A percentile compares a stretch with the other conserved stretches of the same genome.
phyloP scores from a whole-genome alignment of 495 filamentous ascomycete genomes.

The Bryoglossum gracile region DNA sequence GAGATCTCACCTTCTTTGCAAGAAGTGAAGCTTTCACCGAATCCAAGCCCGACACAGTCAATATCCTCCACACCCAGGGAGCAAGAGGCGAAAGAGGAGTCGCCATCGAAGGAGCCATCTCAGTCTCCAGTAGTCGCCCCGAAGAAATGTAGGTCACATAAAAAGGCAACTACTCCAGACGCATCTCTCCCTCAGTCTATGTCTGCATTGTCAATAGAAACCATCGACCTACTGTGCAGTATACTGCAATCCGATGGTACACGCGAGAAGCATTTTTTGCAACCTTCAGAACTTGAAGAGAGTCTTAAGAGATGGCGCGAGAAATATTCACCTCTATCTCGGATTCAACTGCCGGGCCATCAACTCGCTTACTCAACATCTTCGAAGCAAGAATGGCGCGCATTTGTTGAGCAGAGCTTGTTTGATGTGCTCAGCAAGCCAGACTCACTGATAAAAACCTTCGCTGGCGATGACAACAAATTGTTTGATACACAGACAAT shows the following conservation, averaged over 20 bases:
- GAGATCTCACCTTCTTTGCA: constrained; percentile 26
- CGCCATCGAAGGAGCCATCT: neutral
- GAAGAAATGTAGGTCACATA: neutral
- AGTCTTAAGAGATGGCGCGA: constrained; percentile 10
- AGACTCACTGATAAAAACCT: constrained; percentile 56
- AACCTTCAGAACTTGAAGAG: constrained; percentile 33
- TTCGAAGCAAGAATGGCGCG: constrained; percentile 37
- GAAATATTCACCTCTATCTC: neutral
- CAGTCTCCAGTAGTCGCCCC: neutral
- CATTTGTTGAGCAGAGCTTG: constrained; percentile 65
- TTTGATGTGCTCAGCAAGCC: constrained; percentile 67
- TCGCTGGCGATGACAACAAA: constrained; percentile 39
- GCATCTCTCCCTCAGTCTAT: constrained; percentile 15
- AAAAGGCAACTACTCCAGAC: neutral
- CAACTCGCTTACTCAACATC: constrained; percentile 1
- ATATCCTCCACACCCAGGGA: neutral
- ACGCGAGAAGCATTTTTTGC: constrained; percentile 38
- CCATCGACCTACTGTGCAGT: constrained; percentile 47
- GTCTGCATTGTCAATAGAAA: constrained; percentile 32
- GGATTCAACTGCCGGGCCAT: neutral
- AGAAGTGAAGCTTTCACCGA: constrained; percentile 19
- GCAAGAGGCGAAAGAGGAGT: neutral
- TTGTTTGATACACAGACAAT: constrained; percentile 42
- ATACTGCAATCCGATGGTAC: constrained; percentile 44
- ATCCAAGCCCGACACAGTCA: neutral